phyloP scores from a whole-genome alignment of 148 eudicot species.

The Nepenthes mirabilis region DNA sequence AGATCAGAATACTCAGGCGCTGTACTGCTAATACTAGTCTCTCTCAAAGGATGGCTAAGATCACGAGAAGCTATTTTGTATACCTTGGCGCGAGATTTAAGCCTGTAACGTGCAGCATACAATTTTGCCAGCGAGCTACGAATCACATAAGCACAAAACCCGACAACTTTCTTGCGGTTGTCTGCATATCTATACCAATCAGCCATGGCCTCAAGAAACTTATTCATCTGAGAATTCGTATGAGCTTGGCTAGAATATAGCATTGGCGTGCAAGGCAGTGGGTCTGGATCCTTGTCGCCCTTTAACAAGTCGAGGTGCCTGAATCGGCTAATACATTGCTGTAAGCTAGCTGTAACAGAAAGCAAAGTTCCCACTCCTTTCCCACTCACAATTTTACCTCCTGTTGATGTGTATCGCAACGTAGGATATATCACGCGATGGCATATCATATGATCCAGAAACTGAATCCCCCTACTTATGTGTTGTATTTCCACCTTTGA shows the following conservation, averaged over 20 bases:
- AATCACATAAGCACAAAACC: conserved; percentile 88
- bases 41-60: conserved; percentile 74
- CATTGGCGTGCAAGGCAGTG: conserved; percentile 91
- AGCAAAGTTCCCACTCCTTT: conserved; percentile 95
- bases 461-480: conserved; percentile 68
- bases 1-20: conserved; percentile 71
- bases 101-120: conserved; percentile 88
- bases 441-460: conserved; percentile 75
- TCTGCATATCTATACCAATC: conserved; percentile 97
- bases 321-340: conserved; percentile 63
- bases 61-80: conserved; percentile 73
- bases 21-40: conserved; percentile 27
- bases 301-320: conserved; percentile 60
- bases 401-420: conserved; percentile 63
- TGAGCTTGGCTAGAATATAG: conserved; percentile 93
- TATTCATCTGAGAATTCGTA: conserved; percentile 95
- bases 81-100: conserved; percentile 92
- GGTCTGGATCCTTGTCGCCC: conserved; percentile 94
- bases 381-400: conserved; percentile 67
- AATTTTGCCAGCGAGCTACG: conserved; percentile 88
- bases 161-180: conserved; percentile 85
- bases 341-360: conserved; percentile 88
- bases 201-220: conserved; percentile 93
- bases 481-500: conserved; percentile 85
- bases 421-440: conserved; percentile 83